Base-by-base conservation (phyloP, 192 early-diverging fungal genomes). In the Umbelopsis vinacea region DNA sequence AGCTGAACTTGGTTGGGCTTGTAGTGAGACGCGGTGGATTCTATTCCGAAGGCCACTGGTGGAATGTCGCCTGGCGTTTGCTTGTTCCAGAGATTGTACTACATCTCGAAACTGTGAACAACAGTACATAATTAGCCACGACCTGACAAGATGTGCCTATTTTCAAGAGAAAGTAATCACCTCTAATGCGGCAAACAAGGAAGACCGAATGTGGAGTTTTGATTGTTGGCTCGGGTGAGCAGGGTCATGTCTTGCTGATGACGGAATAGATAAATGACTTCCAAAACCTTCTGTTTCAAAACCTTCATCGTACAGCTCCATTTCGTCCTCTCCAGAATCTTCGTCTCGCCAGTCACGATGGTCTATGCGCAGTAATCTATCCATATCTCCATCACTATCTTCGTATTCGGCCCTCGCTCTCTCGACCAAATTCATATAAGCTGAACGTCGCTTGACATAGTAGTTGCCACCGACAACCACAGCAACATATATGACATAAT, bases 401-500 rank as follows among this genome's bases (percentile, higher is more conserved):
- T 78, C 76, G 71, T 85, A 88, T 53, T 82, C 74, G 15, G 80
- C 77, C 46, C 85, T 63, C 21, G 83, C 85, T 40, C 75, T 76
- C 63, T 84, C 76, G 37, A 82, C 80, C 22, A 85, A 72, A 17
- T 83, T 78, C 50, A 70, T 52, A 45, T 83, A 77, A 2, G 66
- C 70, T 45, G 79, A 79, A 43, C 79, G 52, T 26, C 78, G 71
- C 52, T 81, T 81, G 71, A 81, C 76, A 55, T 74, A 81, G 73
- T 79, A 89, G 40, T 83, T 83, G 19, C 90, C 89, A 54, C 80
- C 66, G 19, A 91, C 86, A 8, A 91, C 89, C 22, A 87, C 78
- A 9, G 73, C 45, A 8, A 92, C 89, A 74, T 93, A 93, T 3
- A 83, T 52, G 19, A 83, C 46, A 60, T 93, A 93, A 67, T 84